Conservation (phyloP, 2,329 filamentous ascomycete species). For the Lasiodiplodia hormozganensis region DNA sequence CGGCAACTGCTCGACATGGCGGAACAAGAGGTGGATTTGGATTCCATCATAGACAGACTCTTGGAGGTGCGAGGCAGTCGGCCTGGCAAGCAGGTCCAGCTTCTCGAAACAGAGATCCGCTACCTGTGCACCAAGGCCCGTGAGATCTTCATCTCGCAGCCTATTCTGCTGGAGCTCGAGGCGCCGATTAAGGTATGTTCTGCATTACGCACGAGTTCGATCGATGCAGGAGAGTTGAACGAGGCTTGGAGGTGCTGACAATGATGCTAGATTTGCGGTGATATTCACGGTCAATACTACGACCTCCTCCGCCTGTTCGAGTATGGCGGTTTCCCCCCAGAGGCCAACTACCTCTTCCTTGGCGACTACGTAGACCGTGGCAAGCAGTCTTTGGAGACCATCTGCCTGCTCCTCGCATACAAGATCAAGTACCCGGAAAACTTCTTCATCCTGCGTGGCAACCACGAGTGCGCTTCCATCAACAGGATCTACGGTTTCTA, state of each 20-base stretch:
- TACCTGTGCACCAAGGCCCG: slow-evolving; percentile 98
- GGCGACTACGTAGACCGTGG: slow-evolving; percentile 98
- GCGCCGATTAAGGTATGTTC: slow-evolving; percentile 91
- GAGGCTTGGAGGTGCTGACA: not conserved
- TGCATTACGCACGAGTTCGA: slow-evolving; percentile 29
- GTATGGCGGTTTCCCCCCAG: slow-evolving; percentile 96
- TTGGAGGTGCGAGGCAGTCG: slow-evolving; percentile 97
- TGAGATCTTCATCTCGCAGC: slow-evolving; percentile 99
- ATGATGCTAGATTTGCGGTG: slow-evolving; percentile 83
- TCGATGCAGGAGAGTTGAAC: slow-evolving; percentile 21
- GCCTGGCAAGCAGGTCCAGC: slow-evolving; percentile 97
- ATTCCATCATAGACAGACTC: slow-evolving; percentile 98
- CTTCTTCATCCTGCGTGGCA: slow-evolving; percentile 97
- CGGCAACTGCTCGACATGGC: slow-evolving; percentile 65
- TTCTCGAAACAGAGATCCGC: slow-evolving; percentile 94
- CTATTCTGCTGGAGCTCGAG: slow-evolving; percentile 95
- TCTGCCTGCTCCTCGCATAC: slow-evolving; percentile 94
- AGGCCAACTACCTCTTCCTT: slow-evolving; percentile 99
- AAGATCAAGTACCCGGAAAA: slow-evolving; percentile 99
- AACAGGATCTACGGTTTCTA: slow-evolving; percentile 99
- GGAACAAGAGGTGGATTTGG: slow-evolving; percentile 93
- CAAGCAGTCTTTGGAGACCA: slow-evolving; percentile 98
- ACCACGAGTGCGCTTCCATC: slow-evolving; percentile 98
- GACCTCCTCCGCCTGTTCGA: slow-evolving; percentile 97
- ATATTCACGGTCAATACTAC: slow-evolving; percentile 99